Percentiles rank a stretch among this genome's conserved stretches.
Conservation (phyloP, 768 basidiomycete genomes). For the Phallus indusiatus region DNA sequence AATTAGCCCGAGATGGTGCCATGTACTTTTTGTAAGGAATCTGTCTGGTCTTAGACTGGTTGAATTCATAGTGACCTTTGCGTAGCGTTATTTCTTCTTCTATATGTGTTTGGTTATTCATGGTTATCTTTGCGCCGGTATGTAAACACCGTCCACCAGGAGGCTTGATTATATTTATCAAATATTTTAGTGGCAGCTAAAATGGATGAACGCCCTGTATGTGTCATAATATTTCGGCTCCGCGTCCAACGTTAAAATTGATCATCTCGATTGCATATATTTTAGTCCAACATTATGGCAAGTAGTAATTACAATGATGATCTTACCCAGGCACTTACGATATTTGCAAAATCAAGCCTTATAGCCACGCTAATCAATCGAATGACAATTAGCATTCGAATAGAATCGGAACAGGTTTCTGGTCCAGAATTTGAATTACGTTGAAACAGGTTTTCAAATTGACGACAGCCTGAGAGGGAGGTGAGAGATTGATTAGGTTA, state of each 20-base stretch:
- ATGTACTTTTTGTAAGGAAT: conserved; percentile 1
- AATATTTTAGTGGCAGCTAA: not conserved
- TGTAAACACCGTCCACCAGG: not conserved
- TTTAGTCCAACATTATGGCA: not conserved
- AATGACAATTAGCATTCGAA: not conserved
- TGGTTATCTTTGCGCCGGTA: conserved; percentile 3
- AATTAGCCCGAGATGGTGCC: not conserved
- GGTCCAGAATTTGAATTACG: not conserved
- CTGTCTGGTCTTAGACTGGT: not conserved
- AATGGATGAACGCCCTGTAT: not conserved
- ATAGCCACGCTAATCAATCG: not conserved
- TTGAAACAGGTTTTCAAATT: no score
- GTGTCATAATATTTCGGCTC: not conserved
- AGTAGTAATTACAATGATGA: not conserved
- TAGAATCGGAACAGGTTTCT: not conserved
- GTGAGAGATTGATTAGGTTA: no score
- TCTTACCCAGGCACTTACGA: not conserved
- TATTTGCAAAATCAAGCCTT: not conserved
- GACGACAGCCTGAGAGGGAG: no score
- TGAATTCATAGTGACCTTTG: no score
- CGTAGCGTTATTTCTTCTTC: not conserved
- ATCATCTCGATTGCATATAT: not conserved
- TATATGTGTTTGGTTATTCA: conserved; percentile 1
- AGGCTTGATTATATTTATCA: not conserved
- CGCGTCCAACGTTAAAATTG: not conserved